Evolutionary conservation across 139 green algal species (phyloP).

Genomic region (Dunaliella primolecta): DNA sequence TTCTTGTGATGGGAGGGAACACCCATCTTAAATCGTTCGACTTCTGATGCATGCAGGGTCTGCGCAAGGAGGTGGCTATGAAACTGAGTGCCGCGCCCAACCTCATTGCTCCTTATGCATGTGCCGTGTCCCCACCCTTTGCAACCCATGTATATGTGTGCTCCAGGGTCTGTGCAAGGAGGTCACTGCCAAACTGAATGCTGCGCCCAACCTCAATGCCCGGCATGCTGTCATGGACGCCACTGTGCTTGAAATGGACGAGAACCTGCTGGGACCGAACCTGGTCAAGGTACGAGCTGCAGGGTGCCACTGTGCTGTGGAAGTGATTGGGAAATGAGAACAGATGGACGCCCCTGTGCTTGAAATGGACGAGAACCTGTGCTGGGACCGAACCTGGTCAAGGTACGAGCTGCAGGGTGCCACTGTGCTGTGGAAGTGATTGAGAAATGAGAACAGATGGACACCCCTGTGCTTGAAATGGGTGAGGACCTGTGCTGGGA

Average conservation of each 20-base stretch:
- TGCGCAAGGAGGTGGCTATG: neutral
- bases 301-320: neutral
- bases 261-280: neutral
- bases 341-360: slow-evolving; percentile 1
- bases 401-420: neutral
- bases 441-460: neutral
- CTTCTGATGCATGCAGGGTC: neutral
- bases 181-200: neutral
- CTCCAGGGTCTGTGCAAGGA: neutral
- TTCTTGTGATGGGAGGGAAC: too few species aligned
- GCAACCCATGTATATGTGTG: neutral
- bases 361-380: slow-evolving; percentile 1
- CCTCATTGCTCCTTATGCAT: neutral
- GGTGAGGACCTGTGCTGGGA: neutral
- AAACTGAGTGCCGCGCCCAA: neutral
- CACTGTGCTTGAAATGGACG: slow-evolving; percentile 6
- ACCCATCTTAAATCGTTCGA: too few species aligned
- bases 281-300: neutral
- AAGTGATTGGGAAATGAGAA: neutral
- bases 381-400: neutral
- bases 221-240: slow-evolving; percentile 8
- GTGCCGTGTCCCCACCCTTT: too few species aligned
- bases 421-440: neutral
- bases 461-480: neutral
- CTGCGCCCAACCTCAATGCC: neutral